These are phyloP conservation scores for Pittosporum tobira DNA, from an alignment of 129 eudicot genomes.

Conservation along the genomic window DNA sequence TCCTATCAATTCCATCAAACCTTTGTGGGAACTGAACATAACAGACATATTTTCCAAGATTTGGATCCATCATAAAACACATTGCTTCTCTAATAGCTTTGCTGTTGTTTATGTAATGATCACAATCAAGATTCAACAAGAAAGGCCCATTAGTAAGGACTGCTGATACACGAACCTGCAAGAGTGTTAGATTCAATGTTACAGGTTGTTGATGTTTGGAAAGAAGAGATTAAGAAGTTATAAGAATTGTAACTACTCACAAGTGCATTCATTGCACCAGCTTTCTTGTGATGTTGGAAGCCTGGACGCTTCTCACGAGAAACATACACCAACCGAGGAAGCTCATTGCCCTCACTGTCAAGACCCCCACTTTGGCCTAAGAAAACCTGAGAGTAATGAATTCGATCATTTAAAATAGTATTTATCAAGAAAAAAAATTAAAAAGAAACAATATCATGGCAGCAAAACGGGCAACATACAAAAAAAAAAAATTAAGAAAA, in stretches of 20 bases:
- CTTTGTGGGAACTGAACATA: conserved; percentile 99
- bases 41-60: conserved; percentile 98
- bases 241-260: conserved; percentile 35
- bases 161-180: conserved; percentile 98
- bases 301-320: conserved; percentile 99
- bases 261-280: conserved; percentile 98
- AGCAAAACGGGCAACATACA: background rate
- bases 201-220: background rate
- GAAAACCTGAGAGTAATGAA: conserved; percentile 54
- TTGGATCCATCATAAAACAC: conserved; percentile 99
- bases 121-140: conserved; percentile 99
- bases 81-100: conserved; percentile 96
- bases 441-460: background rate
- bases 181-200: conserved; percentile 13
- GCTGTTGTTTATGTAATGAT: conserved; percentile 98
- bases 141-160: conserved; percentile 99
- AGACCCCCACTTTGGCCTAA: conserved; percentile 96
- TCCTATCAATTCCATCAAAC: conserved; percentile 95
- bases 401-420: background rate
- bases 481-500: background rate
- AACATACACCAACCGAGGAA: conserved; percentile 87
- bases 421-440: background rate
- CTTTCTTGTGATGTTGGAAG: conserved; percentile 94
- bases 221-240: background rate
- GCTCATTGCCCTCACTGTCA: conserved; percentile 91